Base-by-base conservation (phyloP, 75 land plant genomes). In the Ceratopteris richardii region DNA sequence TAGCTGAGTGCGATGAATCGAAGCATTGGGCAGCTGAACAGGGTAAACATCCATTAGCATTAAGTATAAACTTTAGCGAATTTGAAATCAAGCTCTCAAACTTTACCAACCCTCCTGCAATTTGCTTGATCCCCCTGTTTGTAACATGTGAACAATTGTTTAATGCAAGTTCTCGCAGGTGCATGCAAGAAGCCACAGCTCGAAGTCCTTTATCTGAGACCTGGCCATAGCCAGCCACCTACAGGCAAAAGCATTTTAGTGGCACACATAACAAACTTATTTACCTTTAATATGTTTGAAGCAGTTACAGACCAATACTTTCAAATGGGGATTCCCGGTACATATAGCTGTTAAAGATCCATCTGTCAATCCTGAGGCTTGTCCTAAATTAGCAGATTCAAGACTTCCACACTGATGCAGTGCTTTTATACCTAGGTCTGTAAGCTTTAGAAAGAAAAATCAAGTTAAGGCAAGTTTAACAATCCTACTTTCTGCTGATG, bases 281-380 rank as follows among this genome's bases (percentile, higher is more conserved):
- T n/a, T n/a, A n/a, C n/a, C n/a, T n/a, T n/a, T n/a, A n/a, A 33
- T 33, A 33, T 33, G 37, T 9, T 33, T 33, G 7, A 33, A 33
- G 37, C 37, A 4, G 7, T 4, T 33, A 33, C 37, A 33, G 9
- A 62, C 71, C 30, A 69, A 25, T 0, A 63, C 36, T 31, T 69
- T 69, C 21, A 69, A 47, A 16, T 17, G 25, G 6, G 47, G 58
- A 48, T 69, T 69, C 31, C 71, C 71, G 26, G 50, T 42, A 55
- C 71, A 69, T 10, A 69, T 39, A 41, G 56, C 58, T 5, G 44
- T 26, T 50, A 69, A 24, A 20, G 58, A 54, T 40, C 56, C 57
- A 55, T 69, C 71, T 26, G 64, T 69, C n/a, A 69, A 63, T 2
- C 71, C 71, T 28, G 56, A 28, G 28, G 64, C 65, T 56, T 69